Evolutionary conservation across 1,284 basidiomycete genomes (phyloP).

Genomic region (Stereum hirsutum): DNA sequence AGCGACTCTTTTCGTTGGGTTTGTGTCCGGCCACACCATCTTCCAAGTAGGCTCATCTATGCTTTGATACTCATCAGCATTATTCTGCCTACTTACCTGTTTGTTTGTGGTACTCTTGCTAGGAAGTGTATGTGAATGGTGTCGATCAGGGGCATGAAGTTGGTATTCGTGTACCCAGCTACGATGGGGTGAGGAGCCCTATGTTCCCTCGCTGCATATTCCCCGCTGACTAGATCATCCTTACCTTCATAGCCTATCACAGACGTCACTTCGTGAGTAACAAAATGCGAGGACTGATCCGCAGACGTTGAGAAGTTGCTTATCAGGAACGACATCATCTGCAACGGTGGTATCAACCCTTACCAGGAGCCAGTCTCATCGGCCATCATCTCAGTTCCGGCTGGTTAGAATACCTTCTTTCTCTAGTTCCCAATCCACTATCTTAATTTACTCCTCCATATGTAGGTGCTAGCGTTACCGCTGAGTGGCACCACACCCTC

Average conservation of each 20-base stretch:
- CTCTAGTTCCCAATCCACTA: too few species aligned
- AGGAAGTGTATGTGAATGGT: constrained; percentile 38
- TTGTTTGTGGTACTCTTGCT: background rate
- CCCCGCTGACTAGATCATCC: background rate
- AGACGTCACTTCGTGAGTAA: constrained; percentile 45
- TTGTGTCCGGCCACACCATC: constrained; percentile 32
- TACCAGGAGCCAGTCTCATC: constrained; percentile 43
- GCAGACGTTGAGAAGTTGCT: too few species aligned
- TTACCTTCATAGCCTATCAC: constrained; percentile 31
- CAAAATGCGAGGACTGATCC: too few species aligned
- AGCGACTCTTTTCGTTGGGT: constrained; percentile 12
- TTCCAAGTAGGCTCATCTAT: constrained; percentile 28
- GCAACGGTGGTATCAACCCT: constrained; percentile 54
- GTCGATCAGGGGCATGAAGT: constrained; percentile 35
- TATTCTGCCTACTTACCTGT: background rate
- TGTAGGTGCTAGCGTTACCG: constrained; percentile 37
- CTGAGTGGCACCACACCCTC: constrained; percentile 46
- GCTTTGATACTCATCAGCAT: background rate
- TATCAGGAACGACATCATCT: constrained; percentile 46
- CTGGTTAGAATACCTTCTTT: too few species aligned
- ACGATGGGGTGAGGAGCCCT: constrained; percentile 34
- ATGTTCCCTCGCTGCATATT: background rate
- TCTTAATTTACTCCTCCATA: too few species aligned
- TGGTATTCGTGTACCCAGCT: constrained; percentile 39
- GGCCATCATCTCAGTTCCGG: constrained; percentile 38